Percentiles rank a stretch among this genome's conserved stretches.
These are phyloP conservation scores for Pseudogymnoascus pannorum DNA, from an alignment of 2,329 filamentous ascomycete genomes.

Conservation along the genomic window DNA sequence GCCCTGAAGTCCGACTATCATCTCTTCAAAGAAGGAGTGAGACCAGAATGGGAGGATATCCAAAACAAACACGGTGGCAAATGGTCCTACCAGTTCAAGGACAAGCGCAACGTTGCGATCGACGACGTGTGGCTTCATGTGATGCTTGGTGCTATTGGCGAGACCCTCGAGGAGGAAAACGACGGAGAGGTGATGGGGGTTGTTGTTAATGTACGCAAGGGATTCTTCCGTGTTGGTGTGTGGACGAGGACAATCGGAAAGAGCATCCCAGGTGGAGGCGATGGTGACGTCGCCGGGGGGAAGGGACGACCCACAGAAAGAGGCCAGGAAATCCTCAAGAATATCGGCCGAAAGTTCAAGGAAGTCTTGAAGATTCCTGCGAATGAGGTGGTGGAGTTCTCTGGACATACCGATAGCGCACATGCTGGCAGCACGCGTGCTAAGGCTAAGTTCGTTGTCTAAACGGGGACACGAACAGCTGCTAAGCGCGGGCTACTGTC, in stretches of 20 bases:
- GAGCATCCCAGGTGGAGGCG: conserved; percentile 67
- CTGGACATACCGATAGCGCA: conserved; percentile 89
- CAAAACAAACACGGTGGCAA: conserved; percentile 99
- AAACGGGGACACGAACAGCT: conserved; percentile 28
- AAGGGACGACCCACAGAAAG: conserved; percentile 75
- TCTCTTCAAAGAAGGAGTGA: conserved; percentile 95
- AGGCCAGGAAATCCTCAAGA: conserved; percentile 74
- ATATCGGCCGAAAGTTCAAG: conserved; percentile 89
- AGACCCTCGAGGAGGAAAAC: conserved; percentile 94
- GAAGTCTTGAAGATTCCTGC: conserved; percentile 74
- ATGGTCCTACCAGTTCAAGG: conserved; percentile 98
- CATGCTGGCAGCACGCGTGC: conserved; percentile 89
- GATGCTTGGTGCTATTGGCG: conserved; percentile 92
- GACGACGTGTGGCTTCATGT: conserved; percentile 95
- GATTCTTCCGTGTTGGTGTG: conserved; percentile 93
- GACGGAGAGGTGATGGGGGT: conserved; percentile 99
- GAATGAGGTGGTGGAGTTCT: conserved; percentile 82
- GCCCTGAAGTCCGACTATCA: conserved; percentile 98
- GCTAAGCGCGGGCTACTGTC: not conserved
- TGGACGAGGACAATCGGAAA: conserved; percentile 96
- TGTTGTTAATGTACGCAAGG: conserved; percentile 97
- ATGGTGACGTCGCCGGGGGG: conserved; percentile 63
- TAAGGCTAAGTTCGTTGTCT: conserved; percentile 88
- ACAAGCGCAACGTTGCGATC: conserved; percentile 85
- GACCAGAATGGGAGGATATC: conserved; percentile 95